Evolutionary conservation across 2,329 filamentous ascomycete species (phyloP).

Genomic region (Coleophoma crateriformis): DNA sequence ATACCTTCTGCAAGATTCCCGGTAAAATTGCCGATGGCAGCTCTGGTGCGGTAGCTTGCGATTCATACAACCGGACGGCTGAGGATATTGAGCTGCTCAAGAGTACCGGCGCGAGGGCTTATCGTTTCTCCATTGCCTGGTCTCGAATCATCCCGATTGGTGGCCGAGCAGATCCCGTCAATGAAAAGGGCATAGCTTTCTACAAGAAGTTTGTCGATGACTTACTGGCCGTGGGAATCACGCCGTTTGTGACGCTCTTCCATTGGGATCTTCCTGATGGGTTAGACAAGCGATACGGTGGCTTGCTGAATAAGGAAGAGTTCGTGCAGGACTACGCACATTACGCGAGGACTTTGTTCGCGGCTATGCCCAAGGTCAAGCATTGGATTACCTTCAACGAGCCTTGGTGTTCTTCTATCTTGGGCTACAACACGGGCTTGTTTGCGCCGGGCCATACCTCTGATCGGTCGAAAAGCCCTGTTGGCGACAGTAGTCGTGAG

Average conservation of each 20-base stretch:
- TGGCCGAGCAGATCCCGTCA: conserved; percentile 75
- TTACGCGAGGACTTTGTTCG: conserved; percentile 73
- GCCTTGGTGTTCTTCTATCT: conserved; percentile 77
- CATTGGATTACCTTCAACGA: conserved; percentile 92
- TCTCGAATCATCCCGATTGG: conserved; percentile 81
- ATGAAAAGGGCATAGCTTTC: conserved; percentile 70
- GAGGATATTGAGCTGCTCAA: conserved; percentile 77
- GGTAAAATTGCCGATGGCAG: conserved; percentile 78
- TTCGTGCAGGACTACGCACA: conserved; percentile 76
- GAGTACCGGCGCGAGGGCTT: conserved; percentile 64
- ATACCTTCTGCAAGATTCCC: conserved; percentile 75
- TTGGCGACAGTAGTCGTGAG: conserved; percentile 71
- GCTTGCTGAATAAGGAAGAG: conserved; percentile 73
- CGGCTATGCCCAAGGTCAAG: conserved; percentile 70
- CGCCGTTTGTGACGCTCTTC: conserved; percentile 75
- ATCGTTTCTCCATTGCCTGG: conserved; percentile 84
- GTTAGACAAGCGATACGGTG: conserved; percentile 75
- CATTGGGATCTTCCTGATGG: conserved; percentile 85
- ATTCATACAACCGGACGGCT: conserved; percentile 75
- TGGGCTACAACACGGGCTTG: conserved; percentile 72
- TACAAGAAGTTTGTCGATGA: conserved; percentile 77
- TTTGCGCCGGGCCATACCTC: conserved; percentile 82
- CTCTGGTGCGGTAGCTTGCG: conserved; percentile 73
- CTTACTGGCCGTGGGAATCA: conserved; percentile 69
- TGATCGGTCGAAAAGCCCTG: conserved; percentile 63